Evolutionary conservation across 2,329 filamentous ascomycete genomes (phyloP).

Genomic region (Truncatella angustata): DNA sequence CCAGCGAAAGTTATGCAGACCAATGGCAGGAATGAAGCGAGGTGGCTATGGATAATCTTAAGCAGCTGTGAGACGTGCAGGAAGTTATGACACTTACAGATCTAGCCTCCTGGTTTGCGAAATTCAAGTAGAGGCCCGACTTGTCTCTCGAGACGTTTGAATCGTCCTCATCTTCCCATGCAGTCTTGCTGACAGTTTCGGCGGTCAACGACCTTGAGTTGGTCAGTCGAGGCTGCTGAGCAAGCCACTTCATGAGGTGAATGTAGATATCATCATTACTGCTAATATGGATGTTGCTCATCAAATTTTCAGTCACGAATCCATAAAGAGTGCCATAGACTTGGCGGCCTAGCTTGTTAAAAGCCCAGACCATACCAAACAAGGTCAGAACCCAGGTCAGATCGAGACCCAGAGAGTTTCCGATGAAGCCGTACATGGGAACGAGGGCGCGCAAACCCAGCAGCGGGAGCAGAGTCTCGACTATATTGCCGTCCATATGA

Average conservation of each 20-base stretch:
- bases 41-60: slow-evolving; percentile 38
- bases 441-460: slow-evolving; percentile 41
- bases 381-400: slow-evolving; percentile 45
- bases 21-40: slow-evolving; percentile 53
- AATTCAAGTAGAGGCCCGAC: slow-evolving; percentile 51
- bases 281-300: slow-evolving; percentile 50
- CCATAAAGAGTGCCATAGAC: slow-evolving; percentile 31
- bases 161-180: slow-evolving; percentile 46
- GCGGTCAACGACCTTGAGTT: slow-evolving; percentile 53
- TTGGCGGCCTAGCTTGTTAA: slow-evolving; percentile 37
- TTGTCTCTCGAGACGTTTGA: slow-evolving; percentile 27
- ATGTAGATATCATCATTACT: slow-evolving; percentile 57
- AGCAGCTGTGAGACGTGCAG: slow-evolving; percentile 4
- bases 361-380: slow-evolving; percentile 46
- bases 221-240: slow-evolving; percentile 48
- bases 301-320: slow-evolving; percentile 44
- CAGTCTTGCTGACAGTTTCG: slow-evolving; percentile 52
- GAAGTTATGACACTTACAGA: slow-evolving; percentile 31
- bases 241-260: slow-evolving; percentile 59
- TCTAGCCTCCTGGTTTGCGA: slow-evolving; percentile 56
- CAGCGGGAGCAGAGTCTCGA: slow-evolving; percentile 43
- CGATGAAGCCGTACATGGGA: slow-evolving; percentile 45
- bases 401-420: slow-evolving; percentile 45
- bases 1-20: slow-evolving; percentile 54
- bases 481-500: slow-evolving; percentile 14